Base-by-base conservation (phyloP, 352 stramenopile species). In the Phytophthora ohioensis region DNA sequence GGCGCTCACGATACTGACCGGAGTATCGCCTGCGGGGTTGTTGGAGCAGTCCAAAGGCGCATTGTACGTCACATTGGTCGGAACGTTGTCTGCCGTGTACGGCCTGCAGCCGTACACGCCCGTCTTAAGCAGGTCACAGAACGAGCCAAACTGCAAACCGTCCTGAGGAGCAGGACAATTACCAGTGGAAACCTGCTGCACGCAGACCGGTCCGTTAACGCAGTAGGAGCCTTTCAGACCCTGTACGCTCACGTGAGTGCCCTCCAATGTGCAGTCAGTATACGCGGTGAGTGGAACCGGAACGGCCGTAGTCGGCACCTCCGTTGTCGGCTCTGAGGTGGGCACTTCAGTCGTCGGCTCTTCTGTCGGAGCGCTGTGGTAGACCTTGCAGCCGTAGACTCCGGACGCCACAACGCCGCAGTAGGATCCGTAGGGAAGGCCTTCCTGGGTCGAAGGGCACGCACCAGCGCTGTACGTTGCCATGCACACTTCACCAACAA, bases 21-120 rank as follows among this genome's bases (percentile, higher is more conserved):
- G 65, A 3, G 58, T 71, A 2, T 76, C 46, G 1, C 75, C 71
- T 7, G 72, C 54, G 6, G 69, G 64, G 54, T 80, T 80, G 48
- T 43, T 65, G 1, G 73, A 57, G 69, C 73, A 78, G 46, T 80
- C 32, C 15, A 70, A 38, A 30, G 67, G 74, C 12, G 62, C 68
- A 1, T 54, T 57, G 36, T 80, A 79, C 35, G 64, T 72, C 34
- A 59, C 59, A 13, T 66, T 73, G 64, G 63, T 56, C 6, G 53
- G 56, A 4, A 75, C 60, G 34, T 77, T 76, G 31, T 71, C 55
- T n/a, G 61, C 61, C 0, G 53, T 73, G 45, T 78, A 71, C 7
- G 67, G 77, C 66, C 75, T 80, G 68, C 79, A 89, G 9, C 79
- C 81, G 61, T 81, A 89, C 21, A 73, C 75, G 11, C 75, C 71